Percentiles rank a stretch among this genome's conserved stretches.
Conservation (phyloP, 2,329 filamentous ascomycete species). For the Penicillium paneum region DNA sequence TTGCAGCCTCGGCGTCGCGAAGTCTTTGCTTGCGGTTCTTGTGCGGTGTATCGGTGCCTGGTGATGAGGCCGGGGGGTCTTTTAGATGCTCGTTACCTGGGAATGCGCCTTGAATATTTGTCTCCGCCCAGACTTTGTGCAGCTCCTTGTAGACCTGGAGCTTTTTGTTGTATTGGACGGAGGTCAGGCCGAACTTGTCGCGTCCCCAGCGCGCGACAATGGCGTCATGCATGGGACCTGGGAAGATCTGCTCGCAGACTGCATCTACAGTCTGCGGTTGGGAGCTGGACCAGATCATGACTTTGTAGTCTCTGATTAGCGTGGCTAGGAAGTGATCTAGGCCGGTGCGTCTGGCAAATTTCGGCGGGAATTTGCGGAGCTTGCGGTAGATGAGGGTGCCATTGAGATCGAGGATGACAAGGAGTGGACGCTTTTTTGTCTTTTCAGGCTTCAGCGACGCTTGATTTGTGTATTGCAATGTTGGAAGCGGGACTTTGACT, state of each 20-base stretch:
- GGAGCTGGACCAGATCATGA: constrained; percentile 91
- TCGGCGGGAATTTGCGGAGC: constrained; percentile 47
- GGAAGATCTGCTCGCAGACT: constrained; percentile 60
- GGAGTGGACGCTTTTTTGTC: constrained; percentile 57
- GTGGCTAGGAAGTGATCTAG: constrained; percentile 68
- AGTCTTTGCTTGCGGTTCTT: background rate
- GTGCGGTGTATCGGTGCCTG: background rate
- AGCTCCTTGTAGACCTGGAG: constrained; percentile 91
- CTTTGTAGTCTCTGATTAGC: constrained; percentile 68
- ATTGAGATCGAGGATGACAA: constrained; percentile 89
- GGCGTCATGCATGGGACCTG: constrained; percentile 48
- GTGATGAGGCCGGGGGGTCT: background rate
- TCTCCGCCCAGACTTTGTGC: constrained; percentile 63
- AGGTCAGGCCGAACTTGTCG: constrained; percentile 67
- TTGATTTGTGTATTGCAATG: constrained; percentile 57
- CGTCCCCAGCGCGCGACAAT: constrained; percentile 75
- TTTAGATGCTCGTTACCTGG: constrained; percentile 25
- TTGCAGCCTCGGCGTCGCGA: constrained; percentile 4
- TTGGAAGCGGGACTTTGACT: constrained; percentile 53
- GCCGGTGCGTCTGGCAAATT: constrained; percentile 65
- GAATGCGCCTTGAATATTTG: constrained; percentile 44
- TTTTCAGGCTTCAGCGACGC: constrained; percentile 47
- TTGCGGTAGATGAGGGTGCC: constrained; percentile 80
- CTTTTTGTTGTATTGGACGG: constrained; percentile 62
- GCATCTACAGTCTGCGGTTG: constrained; percentile 65